Evolutionary conservation across 225 moss, liverwort and hornwort species (phyloP), one percentile per base, ranked within the genome.

Genomic region (Bryum argenteum): DNA sequence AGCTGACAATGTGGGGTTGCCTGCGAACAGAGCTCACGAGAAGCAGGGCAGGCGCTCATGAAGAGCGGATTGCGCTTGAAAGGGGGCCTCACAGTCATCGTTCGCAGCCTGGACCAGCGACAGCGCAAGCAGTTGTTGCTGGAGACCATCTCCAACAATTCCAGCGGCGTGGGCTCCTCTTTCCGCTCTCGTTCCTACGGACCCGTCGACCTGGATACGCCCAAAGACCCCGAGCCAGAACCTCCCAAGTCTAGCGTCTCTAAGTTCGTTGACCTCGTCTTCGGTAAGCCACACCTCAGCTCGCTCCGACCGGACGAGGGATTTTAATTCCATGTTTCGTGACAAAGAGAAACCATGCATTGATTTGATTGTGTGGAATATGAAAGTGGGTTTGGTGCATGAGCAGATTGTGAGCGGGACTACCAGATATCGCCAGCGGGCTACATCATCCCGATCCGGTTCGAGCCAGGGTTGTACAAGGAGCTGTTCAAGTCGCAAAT

Each of bases 211-310:
- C 33, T 23, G 20, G 65, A 79, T 17, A 45, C 33, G 5, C 54
- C 61, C 9, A 70, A 67, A 63, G 78, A 78, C 70, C 73, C 66
- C 54, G 57, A 51, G 22, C 72, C 41, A 48, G 54, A 54, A 42
- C 83, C 79, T 21, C 71, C 83, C 72, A 86, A 80, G 72, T 83
- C 86, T 54, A 83, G 83, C 70, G 58, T 86, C 18, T 86, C 83
- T 15, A 80, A 65, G 63, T 78, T 86, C 44, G 83, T 86, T 23
- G 86, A 83, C 70, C 86, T 86, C 43, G 83, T 86, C 15, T 86
- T 86, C 55, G 86, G 86, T 86, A 48, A 48, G 16, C 48, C 48
- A 48, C 33, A 47, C 47, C 47, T 16, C 47, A 47, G 28, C 2
- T 28, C 28, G 28, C 2, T 28, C 28, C 3, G 5, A 5, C 28